phyloP scores from a whole-genome alignment of 495 filamentous ascomycete species.

The Aspergillus coremiiformis region DNA sequence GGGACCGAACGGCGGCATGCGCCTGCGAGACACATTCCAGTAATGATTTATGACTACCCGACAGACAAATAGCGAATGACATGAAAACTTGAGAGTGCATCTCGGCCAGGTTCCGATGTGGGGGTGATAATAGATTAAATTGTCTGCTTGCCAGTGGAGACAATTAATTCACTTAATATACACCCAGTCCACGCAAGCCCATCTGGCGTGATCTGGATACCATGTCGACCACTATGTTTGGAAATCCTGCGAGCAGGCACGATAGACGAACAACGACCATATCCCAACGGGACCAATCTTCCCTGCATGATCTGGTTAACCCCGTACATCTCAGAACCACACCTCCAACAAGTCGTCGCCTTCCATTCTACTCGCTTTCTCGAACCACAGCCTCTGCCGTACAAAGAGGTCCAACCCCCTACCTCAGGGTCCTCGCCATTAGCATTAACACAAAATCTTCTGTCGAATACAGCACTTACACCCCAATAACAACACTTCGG shows the following conservation, averaged over 20 bases:
- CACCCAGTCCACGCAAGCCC: too few relatives aligned
- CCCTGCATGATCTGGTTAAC: too few relatives aligned
- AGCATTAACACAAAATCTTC: not conserved
- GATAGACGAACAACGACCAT: too few relatives aligned
- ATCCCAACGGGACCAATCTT: too few relatives aligned
- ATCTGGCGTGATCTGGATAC: too few relatives aligned
- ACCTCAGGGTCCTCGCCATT: not conserved
- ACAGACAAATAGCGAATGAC: not conserved
- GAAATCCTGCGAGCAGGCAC: too few relatives aligned
- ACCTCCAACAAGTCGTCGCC: too few relatives aligned
- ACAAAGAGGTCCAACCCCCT: not conserved
- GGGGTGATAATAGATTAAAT: not conserved
- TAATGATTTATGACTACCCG: conserved; percentile 7
- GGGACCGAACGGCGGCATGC: not conserved
- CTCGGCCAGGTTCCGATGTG: not conserved
- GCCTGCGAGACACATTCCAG: not conserved
- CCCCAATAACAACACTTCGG: conserved; percentile 6
- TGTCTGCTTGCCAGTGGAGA: not conserved
- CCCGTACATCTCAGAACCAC: too few relatives aligned
- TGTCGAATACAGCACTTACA: conserved; percentile 1
- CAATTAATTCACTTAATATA: not conserved
- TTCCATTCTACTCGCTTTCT: too few relatives aligned
- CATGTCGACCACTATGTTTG: too few relatives aligned
- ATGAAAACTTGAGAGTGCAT: not conserved
- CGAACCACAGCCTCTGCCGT: not conserved